Evolutionary conservation across 2,329 filamentous ascomycete species (phyloP), one percentile per base, ranked within the genome.

Genomic region (Phialophora expanda): DNA sequence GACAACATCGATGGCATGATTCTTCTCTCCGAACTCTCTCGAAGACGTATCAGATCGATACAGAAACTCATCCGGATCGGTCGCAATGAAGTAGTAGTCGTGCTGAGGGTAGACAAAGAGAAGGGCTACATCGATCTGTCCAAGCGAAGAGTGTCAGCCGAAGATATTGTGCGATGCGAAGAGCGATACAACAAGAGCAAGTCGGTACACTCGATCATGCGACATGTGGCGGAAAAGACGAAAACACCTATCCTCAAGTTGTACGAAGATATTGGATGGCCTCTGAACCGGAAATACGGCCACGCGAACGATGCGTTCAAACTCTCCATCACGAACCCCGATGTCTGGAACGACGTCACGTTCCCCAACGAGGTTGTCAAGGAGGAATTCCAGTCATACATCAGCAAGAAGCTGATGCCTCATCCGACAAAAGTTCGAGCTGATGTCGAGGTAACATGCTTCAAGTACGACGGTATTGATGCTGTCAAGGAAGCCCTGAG

Each of bases 1-100:
- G 95, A 99, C 82, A 97, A 98, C 83, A 99, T 99, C 76, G 96
- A 99, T 79, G 95, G 95, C 87, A 99, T 99, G 96, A 99, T 99
- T 76, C 85, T 99, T 73, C 92, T 99, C 72, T 97, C 92, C 75
- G 95, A 99, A 82, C 87, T 99, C 71, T 99, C 96, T 66, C 89
- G 95, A 85, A 88, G 95, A 87, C 95, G 95, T 90, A 99, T 99
- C 76, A 86, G 95, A 84, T 93, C 89, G 86, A 99, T 99, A 76
- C 96, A 99, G 82, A 99, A 99, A 83, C 90, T 99, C 73, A 99
- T 99, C 75, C 90, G 95, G 72, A 95, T 99, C 69, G 96, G 96
- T 65, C 90, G 96, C 74, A 99, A 99, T 77, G 95, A 99, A 81
- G 95, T 99, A 63, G 95, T 99, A 61, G 96, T 99, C 55, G 95